These are phyloP conservation scores for Cutaneotrichosporon sp. DNA, from an alignment of 1,284 basidiomycete species.

Conservation along the genomic window DNA sequence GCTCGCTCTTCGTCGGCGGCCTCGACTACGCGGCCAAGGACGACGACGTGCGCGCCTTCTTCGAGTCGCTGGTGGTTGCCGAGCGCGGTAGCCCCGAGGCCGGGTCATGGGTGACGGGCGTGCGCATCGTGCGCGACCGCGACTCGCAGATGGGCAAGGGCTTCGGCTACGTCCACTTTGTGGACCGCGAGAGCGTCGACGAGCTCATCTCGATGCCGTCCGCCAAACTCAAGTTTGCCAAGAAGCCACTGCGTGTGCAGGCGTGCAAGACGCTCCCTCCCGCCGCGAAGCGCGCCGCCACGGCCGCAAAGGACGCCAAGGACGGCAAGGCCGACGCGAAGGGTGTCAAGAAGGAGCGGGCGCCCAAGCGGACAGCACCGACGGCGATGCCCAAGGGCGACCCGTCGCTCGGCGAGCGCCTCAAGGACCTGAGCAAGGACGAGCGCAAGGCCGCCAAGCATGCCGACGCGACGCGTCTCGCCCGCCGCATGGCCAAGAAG, in stretches of 20 bases:
- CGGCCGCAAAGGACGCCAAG: slow-evolving; percentile 22
- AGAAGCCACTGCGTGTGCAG: slow-evolving; percentile 82
- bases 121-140: slow-evolving; percentile 85
- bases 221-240: slow-evolving; percentile 78
- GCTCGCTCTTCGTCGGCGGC: slow-evolving; percentile 86
- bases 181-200: slow-evolving; percentile 81
- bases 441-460: slow-evolving; percentile 80
- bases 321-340: slow-evolving; percentile 7
- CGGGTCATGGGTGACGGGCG: slow-evolving; percentile 71
- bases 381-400: slow-evolving; percentile 66
- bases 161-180: slow-evolving; percentile 90
- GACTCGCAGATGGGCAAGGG: slow-evolving; percentile 97
- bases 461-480: slow-evolving; percentile 72
- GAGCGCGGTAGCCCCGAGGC: slow-evolving; percentile 65
- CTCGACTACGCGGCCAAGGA: slow-evolving; percentile 91
- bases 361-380: slow-evolving; percentile 7
- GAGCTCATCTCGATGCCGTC: slow-evolving; percentile 77
- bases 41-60: slow-evolving; percentile 82
- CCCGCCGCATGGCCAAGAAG: slow-evolving; percentile 84
- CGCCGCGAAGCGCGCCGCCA: slow-evolving; percentile 25
- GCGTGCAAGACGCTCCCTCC: slow-evolving; percentile 67
- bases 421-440: slow-evolving; percentile 76
- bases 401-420: slow-evolving; percentile 71
- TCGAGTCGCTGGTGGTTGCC: slow-evolving; percentile 72
- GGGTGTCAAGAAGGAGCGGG: no score